Evolutionary conservation across 2,329 filamentous ascomycete species (phyloP), one percentile per base, ranked within the genome.

Genomic region (Grosmannia serpens): DNA sequence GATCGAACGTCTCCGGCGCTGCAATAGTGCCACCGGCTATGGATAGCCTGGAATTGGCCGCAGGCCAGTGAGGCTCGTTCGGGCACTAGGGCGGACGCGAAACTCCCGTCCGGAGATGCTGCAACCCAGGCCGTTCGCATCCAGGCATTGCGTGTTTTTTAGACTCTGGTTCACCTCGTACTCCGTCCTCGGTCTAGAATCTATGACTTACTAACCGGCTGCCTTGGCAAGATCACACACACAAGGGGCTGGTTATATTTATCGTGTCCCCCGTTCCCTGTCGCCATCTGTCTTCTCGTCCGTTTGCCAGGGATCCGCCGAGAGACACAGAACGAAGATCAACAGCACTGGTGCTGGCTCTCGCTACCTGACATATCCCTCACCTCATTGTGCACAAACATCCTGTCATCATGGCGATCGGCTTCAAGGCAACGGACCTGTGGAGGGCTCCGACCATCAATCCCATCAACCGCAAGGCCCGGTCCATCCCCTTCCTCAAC

Each of bases 391-490:
- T 41, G 33, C 35, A 4, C 24, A 17, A 22, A 6, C 20, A 44
- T 29, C 20, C 41, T 17, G 10, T n/a, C 4, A 29, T 27, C 26
- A 50, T 50, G 47, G 47, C 47, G 13, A 50, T 50, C 47, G 62
- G 59, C 29, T 70, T 73, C 69, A 70, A 69, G 63, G 49, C 73
- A 35, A 68, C 70, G 9, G 67, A 73, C 63, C 70, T 77, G 10
- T 82, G 75, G 71, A 69, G 66, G 64, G 77, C 82, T 35, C 89
- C 90, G 47, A 82, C 87, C 69, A 74, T 95, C 73, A 95, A 95
- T 70, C 89, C 90, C 11, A 81, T 90, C 74, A 96, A 87, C 74
- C 79, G 81, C 60, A 96, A 96, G 70, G 91, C 91, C 57, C 83
- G 81, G 61, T 88, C 88, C 0, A 82, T 96, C 53, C 91, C 91